These are phyloP conservation scores for Gigaspora rosea DNA, from an alignment of 192 early-diverging fungal species.

Conservation along the genomic window DNA sequence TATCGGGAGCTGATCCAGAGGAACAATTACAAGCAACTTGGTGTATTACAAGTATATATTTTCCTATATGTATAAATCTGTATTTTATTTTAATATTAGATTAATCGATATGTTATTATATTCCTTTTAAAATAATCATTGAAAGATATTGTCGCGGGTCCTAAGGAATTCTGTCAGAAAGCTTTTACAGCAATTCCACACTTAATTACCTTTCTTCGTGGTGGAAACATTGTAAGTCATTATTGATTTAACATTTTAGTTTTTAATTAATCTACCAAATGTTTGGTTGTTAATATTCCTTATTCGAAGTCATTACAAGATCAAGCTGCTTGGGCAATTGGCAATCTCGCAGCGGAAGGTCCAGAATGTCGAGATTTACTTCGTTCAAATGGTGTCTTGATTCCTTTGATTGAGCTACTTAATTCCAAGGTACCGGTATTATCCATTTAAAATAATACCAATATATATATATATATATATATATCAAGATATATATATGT, in stretches of 20 bases:
- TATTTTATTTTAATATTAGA: background rate
- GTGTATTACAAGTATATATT: slow-evolving; percentile 63
- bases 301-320: slow-evolving; percentile 67
- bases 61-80: background rate
- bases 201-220: slow-evolving; percentile 49
- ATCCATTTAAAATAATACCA: background rate
- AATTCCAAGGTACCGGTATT: slow-evolving; percentile 60
- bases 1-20: slow-evolving; percentile 49
- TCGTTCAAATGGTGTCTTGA: slow-evolving; percentile 71
- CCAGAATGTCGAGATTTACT: slow-evolving; percentile 74
- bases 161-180: slow-evolving; percentile 46
- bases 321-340: slow-evolving; percentile 90
- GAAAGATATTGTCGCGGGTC: slow-evolving; percentile 47
- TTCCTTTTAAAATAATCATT: background rate
- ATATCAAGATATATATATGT: background rate
- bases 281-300: background rate
- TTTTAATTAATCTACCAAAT: background rate
- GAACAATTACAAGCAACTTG: slow-evolving; percentile 59
- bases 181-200: slow-evolving; percentile 50
- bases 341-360: slow-evolving; percentile 91
- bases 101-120: background rate
- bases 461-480: too few species aligned
- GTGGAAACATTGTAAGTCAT: slow-evolving; percentile 43
- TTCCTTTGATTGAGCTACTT: slow-evolving; percentile 71
- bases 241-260: background rate